These are phyloP conservation scores for Leucocoprinus leucothites DNA, from an alignment of 768 basidiomycete species.

Conservation along the genomic window DNA sequence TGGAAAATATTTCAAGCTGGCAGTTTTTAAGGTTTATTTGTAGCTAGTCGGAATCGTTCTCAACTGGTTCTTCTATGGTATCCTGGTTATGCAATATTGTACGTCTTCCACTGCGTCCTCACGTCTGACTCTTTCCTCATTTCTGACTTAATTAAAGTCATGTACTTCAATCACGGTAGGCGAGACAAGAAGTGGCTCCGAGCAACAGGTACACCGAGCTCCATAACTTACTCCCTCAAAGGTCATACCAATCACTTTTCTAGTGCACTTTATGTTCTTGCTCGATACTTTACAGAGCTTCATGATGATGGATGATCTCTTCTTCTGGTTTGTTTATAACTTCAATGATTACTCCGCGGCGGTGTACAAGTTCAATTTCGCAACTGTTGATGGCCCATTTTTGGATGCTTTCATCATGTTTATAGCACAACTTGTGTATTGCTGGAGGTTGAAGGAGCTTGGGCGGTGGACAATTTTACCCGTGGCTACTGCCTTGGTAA, in stretches of 20 bases:
- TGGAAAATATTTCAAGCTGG: too few relatives aligned
- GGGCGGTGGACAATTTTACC: constrained; percentile 3
- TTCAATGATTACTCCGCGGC: constrained; percentile 1
- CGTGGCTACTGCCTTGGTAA: neutral
- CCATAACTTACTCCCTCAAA: neutral
- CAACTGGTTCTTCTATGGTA: constrained; percentile 12
- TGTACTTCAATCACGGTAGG: neutral
- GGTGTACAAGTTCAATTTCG: neutral
- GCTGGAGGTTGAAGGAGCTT: constrained; percentile 1
- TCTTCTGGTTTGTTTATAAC: constrained; percentile 6
- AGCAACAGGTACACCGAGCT: neutral
- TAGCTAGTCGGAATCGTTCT: constrained; percentile 2
- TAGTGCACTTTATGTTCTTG: constrained; percentile 4
- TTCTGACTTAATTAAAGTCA: neutral
- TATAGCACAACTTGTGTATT: constrained; percentile 3
- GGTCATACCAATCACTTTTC: too few relatives aligned
- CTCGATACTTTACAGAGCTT: constrained; percentile 6
- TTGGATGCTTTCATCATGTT: constrained; percentile 5
- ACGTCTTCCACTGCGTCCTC: neutral
- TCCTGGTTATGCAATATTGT: constrained; percentile 13
- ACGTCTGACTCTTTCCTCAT: too few relatives aligned
- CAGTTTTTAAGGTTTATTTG: too few relatives aligned
- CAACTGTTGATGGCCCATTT: neutral
- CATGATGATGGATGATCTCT: constrained; percentile 6
- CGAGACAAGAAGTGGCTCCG: constrained; percentile 2